These are phyloP conservation scores for Boletus subcaerulescens DNA, from an alignment of 768 basidiomycete species.

Conservation along the genomic window DNA sequence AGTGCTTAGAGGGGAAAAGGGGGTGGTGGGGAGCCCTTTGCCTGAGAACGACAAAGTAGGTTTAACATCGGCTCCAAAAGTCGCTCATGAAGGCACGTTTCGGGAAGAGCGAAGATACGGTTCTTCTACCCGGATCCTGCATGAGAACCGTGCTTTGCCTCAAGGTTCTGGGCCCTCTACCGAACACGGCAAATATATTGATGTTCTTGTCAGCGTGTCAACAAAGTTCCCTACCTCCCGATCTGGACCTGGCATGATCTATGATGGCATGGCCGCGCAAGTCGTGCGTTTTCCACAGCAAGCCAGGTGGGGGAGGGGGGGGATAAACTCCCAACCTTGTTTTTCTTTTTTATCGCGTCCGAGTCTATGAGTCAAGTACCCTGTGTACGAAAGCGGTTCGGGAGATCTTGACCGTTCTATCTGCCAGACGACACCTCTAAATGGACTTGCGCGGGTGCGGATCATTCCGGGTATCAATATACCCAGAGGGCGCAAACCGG, in stretches of 20 bases:
- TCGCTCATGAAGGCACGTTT: conserved; percentile 3
- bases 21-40: conserved; percentile 3
- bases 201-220: conserved; percentile 10
- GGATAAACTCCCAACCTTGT: conserved; percentile 18
- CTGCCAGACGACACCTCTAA: conserved; percentile 16
- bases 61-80: conserved; percentile 4
- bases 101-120: conserved; percentile 1
- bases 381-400: conserved; percentile 14
- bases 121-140: conserved; percentile 18
- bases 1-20: too few relatives aligned
- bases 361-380: conserved; percentile 18
- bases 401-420: conserved; percentile 24
- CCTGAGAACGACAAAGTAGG: conserved; percentile 14
- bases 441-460: conserved; percentile 13
- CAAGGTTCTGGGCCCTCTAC: conserved; percentile 12
- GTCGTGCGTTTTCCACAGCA: conserved; percentile 9
- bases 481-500: conserved; percentile 13
- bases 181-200: conserved; percentile 9
- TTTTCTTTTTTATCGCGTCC: neutral
- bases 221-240: conserved; percentile 1
- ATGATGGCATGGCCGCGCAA: neutral
- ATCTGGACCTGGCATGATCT: conserved; percentile 9
- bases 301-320: neutral
- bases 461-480: conserved; percentile 27
- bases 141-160: conserved; percentile 14